Evolutionary conservation across 352 stramenopile species (phyloP), one percentile per base, ranked within the genome.

Genomic region (Phytophthora pluvialis): DNA sequence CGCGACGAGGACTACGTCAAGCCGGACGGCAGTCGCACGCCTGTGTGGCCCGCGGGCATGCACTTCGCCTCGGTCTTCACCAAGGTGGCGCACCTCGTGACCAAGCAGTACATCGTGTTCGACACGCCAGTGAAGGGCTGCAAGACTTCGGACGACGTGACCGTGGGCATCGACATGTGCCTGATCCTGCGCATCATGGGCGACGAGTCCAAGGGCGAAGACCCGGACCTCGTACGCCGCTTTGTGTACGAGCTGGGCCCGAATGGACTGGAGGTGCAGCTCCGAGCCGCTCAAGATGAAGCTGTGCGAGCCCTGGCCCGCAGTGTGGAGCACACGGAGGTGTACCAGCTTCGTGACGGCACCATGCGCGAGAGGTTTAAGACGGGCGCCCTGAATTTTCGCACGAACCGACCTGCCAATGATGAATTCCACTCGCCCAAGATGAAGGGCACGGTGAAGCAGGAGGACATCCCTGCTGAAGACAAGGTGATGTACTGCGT

Each of bases 121-220:
- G 82, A 96, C 62, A 94, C 87, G 5, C 86, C 86, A 5, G 86
- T 97, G 3, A 95, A 96, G 59, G 89, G 87, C 18, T 97, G 89
- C 74, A 95, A 95, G 73, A 97, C 91, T 1, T 78, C 80, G 0
- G 91, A 97, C 66, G 83, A 97, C 60, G 89, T 97, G 25, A 95
- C 84, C 0, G 87, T 97, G 7, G 56, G 74, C 26, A 96, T 97
- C 47, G 87, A 97, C 50, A 87, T 97, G 61, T 91, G 82, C 38
- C 73, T 96, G n/a, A 83, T 96, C 16, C 72, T 97, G 3, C 84
- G 89, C 16, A 96, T 97, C 73, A 96, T 96, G 86, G 88, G 88
- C 32, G 88, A 97, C 55, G 73, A 77, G 45, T 64, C 64, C n/a
- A 89, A 89, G 33, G 86, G 83, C 12, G 90, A 97, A 70, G 83